A percentile compares a stretch with the other conserved stretches of the same genome.
These are phyloP conservation scores for Penicillium olsonii DNA, from an alignment of 2,329 filamentous ascomycete genomes.

Conservation along the genomic window DNA sequence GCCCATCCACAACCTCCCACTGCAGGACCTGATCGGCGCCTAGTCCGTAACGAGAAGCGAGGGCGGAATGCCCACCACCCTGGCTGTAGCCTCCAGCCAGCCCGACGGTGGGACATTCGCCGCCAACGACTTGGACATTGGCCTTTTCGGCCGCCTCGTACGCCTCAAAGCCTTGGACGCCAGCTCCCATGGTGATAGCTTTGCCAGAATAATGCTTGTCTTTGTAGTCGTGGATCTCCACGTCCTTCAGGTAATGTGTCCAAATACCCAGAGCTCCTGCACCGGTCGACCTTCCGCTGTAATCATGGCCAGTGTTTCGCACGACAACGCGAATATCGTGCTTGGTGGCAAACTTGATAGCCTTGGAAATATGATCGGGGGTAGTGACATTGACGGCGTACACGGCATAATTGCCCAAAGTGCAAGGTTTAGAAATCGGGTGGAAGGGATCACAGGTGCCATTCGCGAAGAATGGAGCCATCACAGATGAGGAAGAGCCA, in stretches of 20 bases:
- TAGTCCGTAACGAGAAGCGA: conserved; percentile 59
- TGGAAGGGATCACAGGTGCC: conserved; percentile 47
- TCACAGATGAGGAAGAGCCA: conserved; percentile 51
- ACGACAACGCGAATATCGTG: conserved; percentile 55
- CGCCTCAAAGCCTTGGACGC: conserved; percentile 53
- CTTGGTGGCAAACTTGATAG: conserved; percentile 44
- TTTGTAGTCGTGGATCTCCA: conserved; percentile 35
- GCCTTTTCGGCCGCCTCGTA: conserved; percentile 49
- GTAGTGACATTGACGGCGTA: conserved; percentile 41
- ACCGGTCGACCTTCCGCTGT: conserved; percentile 61
- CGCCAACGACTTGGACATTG: conserved; percentile 56
- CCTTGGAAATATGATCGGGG: conserved; percentile 24
- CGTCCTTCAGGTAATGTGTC: conserved; percentile 35
- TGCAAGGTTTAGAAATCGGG: conserved; percentile 29
- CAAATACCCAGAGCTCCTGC: conserved; percentile 48
- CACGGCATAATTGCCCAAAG: conserved; percentile 29
- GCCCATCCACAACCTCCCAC: conserved; percentile 57
- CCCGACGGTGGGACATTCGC: conserved; percentile 58
- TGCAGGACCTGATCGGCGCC: conserved; percentile 61
- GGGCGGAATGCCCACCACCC: conserved; percentile 60
- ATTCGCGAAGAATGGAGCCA: conserved; percentile 43
- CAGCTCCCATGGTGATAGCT: conserved; percentile 58
- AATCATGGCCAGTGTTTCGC: conserved; percentile 46
- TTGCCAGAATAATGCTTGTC: conserved; percentile 50
- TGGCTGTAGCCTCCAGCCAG: conserved; percentile 62